Evolutionary conservation across 2,329 filamentous ascomycete species (phyloP), one percentile per base, ranked within the genome.

Genomic region (Aspergillus ibericus): DNA sequence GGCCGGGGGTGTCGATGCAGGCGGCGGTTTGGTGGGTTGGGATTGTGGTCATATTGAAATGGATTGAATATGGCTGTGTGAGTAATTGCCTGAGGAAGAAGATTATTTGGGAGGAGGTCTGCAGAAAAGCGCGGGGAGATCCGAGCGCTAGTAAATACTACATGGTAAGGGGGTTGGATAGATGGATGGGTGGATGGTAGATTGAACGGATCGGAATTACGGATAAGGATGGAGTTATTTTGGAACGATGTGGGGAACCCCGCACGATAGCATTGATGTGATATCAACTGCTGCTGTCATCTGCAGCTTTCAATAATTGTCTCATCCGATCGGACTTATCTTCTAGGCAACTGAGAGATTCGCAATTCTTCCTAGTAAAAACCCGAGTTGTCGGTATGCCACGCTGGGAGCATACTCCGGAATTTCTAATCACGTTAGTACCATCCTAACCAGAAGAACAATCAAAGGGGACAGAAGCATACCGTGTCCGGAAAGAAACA

Each of bases 371-470:
- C 91, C 91, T 1, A 96, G 79, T 66, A 95, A 72, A 67, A 89
- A 88, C 79, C 95, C 90, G 18, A 93, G 71, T 59, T 91, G 87
- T 34, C 90, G 79, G 70, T 90, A 91, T 0, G 87, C 83, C 0
- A 86, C 87, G 15, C 81, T 83, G 0, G 90, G 88, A n/a, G 85
- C 83, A 68, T 90, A 92, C 72, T 90, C 85, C 0, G 83, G 83
- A 5, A 84, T 72, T 60, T 74, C 67, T 68, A 42, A 7, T n/a
- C 9, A 15, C 10, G 9, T 20, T 5, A 46, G 8, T 12, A 10
- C 2, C 6, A 4, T 1, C 10, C 16, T 20, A 12, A 18, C 34
- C 22, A 27, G 10, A 10, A 10, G 1, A 35, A 36, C 5, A 35
- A 29, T 12, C 5, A 15, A 9, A 1, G 5, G 25, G 18, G n/a